Evolutionary conservation across 2,329 filamentous ascomycete species (phyloP), one percentile per base, ranked within the genome.

Genomic region (Cylindrodendrum hubeiense): DNA sequence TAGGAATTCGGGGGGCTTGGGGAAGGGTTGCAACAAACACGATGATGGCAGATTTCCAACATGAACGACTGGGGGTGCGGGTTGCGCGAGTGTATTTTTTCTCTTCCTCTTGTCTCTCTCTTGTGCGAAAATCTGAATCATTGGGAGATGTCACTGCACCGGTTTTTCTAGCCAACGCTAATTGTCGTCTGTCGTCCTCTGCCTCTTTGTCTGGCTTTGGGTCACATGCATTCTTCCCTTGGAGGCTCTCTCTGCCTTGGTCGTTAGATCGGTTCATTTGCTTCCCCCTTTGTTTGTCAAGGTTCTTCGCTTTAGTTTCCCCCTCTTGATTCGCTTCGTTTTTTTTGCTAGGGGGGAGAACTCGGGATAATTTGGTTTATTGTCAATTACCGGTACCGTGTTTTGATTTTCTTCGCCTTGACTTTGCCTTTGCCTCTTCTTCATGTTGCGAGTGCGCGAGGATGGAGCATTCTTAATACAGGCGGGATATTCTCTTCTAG

Each of bases 391-490:
- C n/a, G 47, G 28, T 33, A 50, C 19, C 28, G 41, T 50, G 55
- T 60, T 55, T 59, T 50, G 61, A 43, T 52, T 53, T 58, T 63
- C 33, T 61, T 30, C 55, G 56, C 59, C 47, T 58, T 60, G 58
- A 67, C 51, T 66, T 66, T 55, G 39, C 33, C 34, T 63, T 66
- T 66, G 62, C n/a, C n/a, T n/a, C n/a, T n/a, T n/a, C n/a, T 62
- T 59, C 51, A 39, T 44, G 63, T 30, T 50, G 47, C 47, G 58
- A 62, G 59, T 74, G 66, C 63, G 59, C 59, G 61, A 72, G 69
- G 64, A 67, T 72, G 52, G 65, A 69, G 70, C 72, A 72, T 73
- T 73, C 69, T 74, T 74, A 74, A 74, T 74, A 74, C 69, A 74
- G 70, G 69, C 51, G 71, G 72, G 68, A 74, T 74, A 74, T 67